These are phyloP conservation scores for Ilex asprella DNA, from an alignment of 257 asterid genomes.

Conservation along the genomic window DNA sequence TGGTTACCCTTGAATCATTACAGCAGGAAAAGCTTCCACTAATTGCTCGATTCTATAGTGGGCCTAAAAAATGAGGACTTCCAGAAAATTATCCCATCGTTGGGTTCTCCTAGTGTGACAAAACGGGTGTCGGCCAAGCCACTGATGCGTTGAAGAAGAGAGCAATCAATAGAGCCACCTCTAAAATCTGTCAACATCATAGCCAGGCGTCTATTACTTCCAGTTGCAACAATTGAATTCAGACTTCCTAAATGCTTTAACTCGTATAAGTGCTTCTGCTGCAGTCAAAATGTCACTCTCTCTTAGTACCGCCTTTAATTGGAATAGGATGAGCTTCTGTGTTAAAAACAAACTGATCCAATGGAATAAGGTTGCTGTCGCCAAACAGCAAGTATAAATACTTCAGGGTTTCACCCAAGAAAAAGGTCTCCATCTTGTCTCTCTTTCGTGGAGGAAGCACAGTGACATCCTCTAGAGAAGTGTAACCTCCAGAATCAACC, in stretches of 20 bases:
- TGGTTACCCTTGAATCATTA: slow-evolving; percentile 13
- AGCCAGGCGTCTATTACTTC: neutral
- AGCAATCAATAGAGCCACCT: neutral
- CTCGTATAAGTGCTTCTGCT: slow-evolving; percentile 2
- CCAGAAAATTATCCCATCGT: slow-evolving; percentile 1
- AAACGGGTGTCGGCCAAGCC: neutral
- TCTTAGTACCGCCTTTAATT: slow-evolving; percentile 35
- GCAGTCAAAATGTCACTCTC: slow-evolving; percentile 20
- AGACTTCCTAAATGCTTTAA: no score
- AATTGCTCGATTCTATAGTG: neutral
- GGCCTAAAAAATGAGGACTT: slow-evolving; percentile 16
- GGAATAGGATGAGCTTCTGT: slow-evolving; percentile 98
- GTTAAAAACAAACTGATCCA: slow-evolving; percentile 85
- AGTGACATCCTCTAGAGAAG: slow-evolving; percentile 84
- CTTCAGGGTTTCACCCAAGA: slow-evolving; percentile 88
- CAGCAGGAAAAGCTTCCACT: neutral
- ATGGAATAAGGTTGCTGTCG: slow-evolving; percentile 45
- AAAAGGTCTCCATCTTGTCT: slow-evolving; percentile 98
- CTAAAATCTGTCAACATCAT: neutral
- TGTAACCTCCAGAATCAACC: slow-evolving; percentile 85
- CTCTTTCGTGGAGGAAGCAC: slow-evolving; percentile 66
- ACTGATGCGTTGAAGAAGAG: slow-evolving; percentile 2
- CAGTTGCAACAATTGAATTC: neutral
- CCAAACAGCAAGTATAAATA: slow-evolving; percentile 75
- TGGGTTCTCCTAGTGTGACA: neutral